Evolutionary conservation across 768 basidiomycete genomes (phyloP), one percentile per base, ranked within the genome.

Genomic region (Rhizopogon vinicolor): DNA sequence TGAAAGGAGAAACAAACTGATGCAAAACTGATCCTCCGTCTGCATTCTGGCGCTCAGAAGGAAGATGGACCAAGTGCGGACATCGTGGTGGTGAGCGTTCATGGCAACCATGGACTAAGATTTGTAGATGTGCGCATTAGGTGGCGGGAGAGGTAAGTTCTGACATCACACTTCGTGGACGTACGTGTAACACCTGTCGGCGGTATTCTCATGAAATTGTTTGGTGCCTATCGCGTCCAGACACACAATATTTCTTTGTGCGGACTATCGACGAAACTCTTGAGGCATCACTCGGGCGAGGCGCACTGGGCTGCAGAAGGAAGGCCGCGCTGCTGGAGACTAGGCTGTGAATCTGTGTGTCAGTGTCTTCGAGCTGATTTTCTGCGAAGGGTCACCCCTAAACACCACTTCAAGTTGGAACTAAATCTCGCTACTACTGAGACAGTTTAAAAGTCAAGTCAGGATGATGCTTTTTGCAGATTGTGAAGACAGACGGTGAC

Each of bases 61-160:
- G 96, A 96, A 74, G 93, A 96, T 63, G 94, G 94, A 0, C 93
- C 93, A 0, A 91, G 89, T 64, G 93, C 93, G 0, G 93, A 93
- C 2, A 78, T 95, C 28, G 90, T 91, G 1, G 92, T 95, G 84
- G 89, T 91, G 58, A 55, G 76, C 65, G 44, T 14, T 46, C 33
- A 19, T 13, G 33, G 5, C 22, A 35, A 37, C 12, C 35, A 28
- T 13, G 40, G 10, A 53, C 46, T 14, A 22, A 45, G n/a, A 5
- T 12, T 31, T 53, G 8, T 52, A 90, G 84, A 84, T 85, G 25
- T 89, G 93, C 62, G 93, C 94, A 4, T 82, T 97, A 52, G 87
- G 90, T 95, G 86, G 95, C 94, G 0, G 94, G 94, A 51, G 94
- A 96, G 79, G 85, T 85, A 50, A 35, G 76, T 63, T 18, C 51